These are phyloP conservation scores for Mycosphaerella sp. DNA, from an alignment of 2,329 filamentous ascomycete genomes.

Conservation along the genomic window DNA sequence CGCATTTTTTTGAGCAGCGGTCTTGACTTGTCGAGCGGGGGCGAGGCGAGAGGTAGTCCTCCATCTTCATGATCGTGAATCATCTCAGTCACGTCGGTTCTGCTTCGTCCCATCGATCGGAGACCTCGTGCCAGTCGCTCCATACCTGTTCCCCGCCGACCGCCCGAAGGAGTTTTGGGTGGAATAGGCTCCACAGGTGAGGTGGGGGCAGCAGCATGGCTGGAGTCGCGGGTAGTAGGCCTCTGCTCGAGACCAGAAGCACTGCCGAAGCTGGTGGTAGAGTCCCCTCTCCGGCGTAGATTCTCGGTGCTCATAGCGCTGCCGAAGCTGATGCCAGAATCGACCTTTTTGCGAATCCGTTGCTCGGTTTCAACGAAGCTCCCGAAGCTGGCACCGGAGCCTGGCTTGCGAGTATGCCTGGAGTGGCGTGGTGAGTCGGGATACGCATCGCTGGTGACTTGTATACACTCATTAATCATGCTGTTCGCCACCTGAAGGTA, in stretches of 20 bases:
- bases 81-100: slow-evolving; percentile 47
- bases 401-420: slow-evolving; percentile 51
- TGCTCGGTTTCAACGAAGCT: slow-evolving; percentile 24
- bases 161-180: slow-evolving; percentile 34
- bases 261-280: slow-evolving; percentile 55
- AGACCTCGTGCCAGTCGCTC: slow-evolving; percentile 56
- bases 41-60: slow-evolving; percentile 4
- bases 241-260: slow-evolving; percentile 14
- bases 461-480: slow-evolving; percentile 55
- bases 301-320: slow-evolving; percentile 7
- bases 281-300: slow-evolving; percentile 29
- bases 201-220: slow-evolving; percentile 16
- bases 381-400: slow-evolving; percentile 60
- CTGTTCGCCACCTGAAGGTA: slow-evolving; percentile 55
- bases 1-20: slow-evolving; percentile 35
- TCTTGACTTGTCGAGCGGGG: slow-evolving; percentile 15
- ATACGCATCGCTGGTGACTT: slow-evolving; percentile 36
- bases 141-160: slow-evolving; percentile 45
- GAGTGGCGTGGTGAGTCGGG: slow-evolving; percentile 11
- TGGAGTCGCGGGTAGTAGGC: slow-evolving; percentile 21
- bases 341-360: slow-evolving; percentile 9
- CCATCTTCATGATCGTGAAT: slow-evolving; percentile 24
- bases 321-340: slow-evolving; percentile 8
- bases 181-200: slow-evolving; percentile 23
- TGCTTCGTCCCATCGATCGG: slow-evolving; percentile 52